These are phyloP conservation scores for Candida albicans DNA, from an alignment of 1,139 yeast genomes.

Conservation along the genomic window DNA sequence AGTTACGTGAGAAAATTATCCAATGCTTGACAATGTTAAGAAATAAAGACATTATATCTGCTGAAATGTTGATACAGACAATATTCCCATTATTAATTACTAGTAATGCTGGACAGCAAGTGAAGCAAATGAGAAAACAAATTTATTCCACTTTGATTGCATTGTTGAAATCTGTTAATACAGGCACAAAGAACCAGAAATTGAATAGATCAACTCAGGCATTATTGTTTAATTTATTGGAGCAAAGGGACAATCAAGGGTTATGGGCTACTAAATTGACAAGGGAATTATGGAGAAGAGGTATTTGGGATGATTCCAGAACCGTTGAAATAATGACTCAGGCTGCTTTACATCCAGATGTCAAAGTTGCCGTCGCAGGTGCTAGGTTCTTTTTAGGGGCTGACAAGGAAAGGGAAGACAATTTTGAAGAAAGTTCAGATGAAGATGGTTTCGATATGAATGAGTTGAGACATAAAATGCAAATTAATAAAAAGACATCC, in stretches of 20 bases:
- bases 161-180: slow-evolving; percentile 76
- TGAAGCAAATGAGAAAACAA: slow-evolving; percentile 79
- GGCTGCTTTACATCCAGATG: slow-evolving; percentile 85
- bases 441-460: slow-evolving; percentile 71
- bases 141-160: slow-evolving; percentile 78
- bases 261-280: slow-evolving; percentile 96
- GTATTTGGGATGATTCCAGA: slow-evolving; percentile 96
- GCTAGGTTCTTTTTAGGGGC: slow-evolving; percentile 91
- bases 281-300: slow-evolving; percentile 94
- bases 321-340: slow-evolving; percentile 97
- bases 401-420: slow-evolving; percentile 90
- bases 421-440: slow-evolving; percentile 66
- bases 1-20: slow-evolving; percentile 85
- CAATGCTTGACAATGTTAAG: slow-evolving; percentile 87
- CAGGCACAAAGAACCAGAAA: slow-evolving; percentile 83
- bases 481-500: slow-evolving; percentile 77
- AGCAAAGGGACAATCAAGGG: slow-evolving; percentile 78
- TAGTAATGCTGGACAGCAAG: slow-evolving; percentile 65
- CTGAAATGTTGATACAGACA: slow-evolving; percentile 81
- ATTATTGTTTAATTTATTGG: slow-evolving; percentile 77
- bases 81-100: slow-evolving; percentile 77
- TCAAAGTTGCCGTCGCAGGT: slow-evolving; percentile 87
- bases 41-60: slow-evolving; percentile 76
- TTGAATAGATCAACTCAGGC: slow-evolving; percentile 91
- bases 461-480: slow-evolving; percentile 75